phyloP scores from a whole-genome alignment of 768 basidiomycete species.

The Mycena amicta region DNA sequence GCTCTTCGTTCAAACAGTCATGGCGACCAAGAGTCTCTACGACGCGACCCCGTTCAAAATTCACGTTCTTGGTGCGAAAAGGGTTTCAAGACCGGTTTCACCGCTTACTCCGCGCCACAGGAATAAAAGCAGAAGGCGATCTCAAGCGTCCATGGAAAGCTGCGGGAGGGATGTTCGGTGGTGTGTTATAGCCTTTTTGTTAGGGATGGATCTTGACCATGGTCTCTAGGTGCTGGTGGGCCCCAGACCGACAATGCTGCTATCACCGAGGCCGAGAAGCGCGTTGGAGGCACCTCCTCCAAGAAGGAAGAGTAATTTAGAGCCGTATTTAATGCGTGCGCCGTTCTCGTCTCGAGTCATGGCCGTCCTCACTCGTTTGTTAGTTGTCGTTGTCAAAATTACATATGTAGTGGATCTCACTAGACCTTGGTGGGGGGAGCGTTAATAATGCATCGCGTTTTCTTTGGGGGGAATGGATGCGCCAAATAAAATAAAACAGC shows the following conservation, averaged over 20 bases:
- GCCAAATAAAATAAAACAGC: too few relatives aligned
- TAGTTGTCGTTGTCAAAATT: conserved; percentile 17
- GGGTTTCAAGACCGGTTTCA: too few relatives aligned
- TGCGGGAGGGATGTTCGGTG: conserved; percentile 69
- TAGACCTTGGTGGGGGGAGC: conserved; percentile 9
- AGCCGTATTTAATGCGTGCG: conserved; percentile 9
- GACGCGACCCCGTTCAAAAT: conserved; percentile 86
- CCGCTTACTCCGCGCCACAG: too few relatives aligned
- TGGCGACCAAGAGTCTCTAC: conserved; percentile 90
- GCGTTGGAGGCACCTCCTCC: conserved; percentile 49
- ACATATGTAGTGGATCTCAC: conserved; percentile 9
- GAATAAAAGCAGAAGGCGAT: conserved; percentile 81
- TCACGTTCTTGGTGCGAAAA: conserved; percentile 78
- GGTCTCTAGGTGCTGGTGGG: conserved; percentile 49
- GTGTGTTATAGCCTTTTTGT: conserved; percentile 37
- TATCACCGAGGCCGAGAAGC: conserved; percentile 89
- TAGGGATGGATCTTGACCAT: neutral
- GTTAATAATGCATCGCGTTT: too few relatives aligned
- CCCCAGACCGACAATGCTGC: conserved; percentile 85
- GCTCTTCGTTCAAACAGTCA: conserved; percentile 91
- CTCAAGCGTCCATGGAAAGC: conserved; percentile 89
- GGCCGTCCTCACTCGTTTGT: neutral
- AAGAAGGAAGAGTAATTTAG: conserved; percentile 74
- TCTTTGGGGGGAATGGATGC: too few relatives aligned
- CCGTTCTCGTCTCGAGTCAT: conserved; percentile 3